Base-by-base conservation (phyloP, 805 yeast genomes). In the Nakazawaea sp. region DNA sequence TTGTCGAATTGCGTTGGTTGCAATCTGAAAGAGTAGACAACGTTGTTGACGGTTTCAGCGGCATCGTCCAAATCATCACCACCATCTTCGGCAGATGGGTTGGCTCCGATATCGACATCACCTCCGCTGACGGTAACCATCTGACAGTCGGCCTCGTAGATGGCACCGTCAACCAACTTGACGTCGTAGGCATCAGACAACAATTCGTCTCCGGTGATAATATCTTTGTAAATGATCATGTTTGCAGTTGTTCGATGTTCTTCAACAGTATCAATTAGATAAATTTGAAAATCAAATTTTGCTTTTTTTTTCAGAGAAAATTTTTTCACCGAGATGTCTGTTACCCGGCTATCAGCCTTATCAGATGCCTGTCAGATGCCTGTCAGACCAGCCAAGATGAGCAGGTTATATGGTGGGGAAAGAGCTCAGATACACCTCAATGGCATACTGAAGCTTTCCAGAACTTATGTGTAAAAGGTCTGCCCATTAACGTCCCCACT, bases 51-150 rank as follows among this genome's bases (percentile, higher is more conserved):
- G 56, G 86, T 76, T 70, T 82, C 90, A 55, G 73, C 72, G 68
- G 81, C 86, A 38, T 84, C 95, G 56, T 87, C 97, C 36, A 78
- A 62, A 42, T 68, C 89, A 26, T 83, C 96, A 39, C 61, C 87
- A 63, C 71, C 97, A 53, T 73, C 97, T 72, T 92, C 98, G 52
- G 97, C 97, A 58, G 96, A 87, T 61, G 98, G 97, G 82, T 92
- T 92, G 59, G 96, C 98, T 72, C 98, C 98, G 66, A 92, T 92
- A 68, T 92, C 97, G 55, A 92, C 79, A 62, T 92, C 92, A 58
- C 78, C 97, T 30, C 65, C 62, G 65, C 77, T 80, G 58, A 92
- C 87, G 57, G 72, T 81, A 66, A 92, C 78, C 92, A 88, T 80
- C 58, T 76, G 71, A 72, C 97, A 88, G 81, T 92, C 86, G 51